These are phyloP conservation scores for Pezicula radicicola DNA, from an alignment of 2,329 filamentous ascomycete species.

Conservation along the genomic window DNA sequence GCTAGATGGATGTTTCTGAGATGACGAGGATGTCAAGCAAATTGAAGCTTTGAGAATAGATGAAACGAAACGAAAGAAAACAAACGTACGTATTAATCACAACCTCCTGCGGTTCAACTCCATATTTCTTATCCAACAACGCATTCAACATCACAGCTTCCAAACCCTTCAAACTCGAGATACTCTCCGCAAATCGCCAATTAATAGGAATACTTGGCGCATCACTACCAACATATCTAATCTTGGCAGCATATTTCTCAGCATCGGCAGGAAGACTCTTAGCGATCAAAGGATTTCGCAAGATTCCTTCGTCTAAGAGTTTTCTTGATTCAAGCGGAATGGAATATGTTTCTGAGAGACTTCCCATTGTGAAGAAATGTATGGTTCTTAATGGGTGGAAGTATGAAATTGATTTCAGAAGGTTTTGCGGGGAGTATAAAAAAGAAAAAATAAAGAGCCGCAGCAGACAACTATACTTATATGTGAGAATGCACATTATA, in stretches of 20 bases:
- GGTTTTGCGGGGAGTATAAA: neutral
- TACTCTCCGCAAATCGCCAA: constrained; percentile 54
- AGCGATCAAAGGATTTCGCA: constrained; percentile 37
- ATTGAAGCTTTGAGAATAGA: constrained; percentile 27
- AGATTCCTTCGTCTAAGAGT: constrained; percentile 35
- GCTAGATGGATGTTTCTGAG: no score
- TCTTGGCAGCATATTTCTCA: constrained; percentile 29
- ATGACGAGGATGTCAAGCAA: no score
- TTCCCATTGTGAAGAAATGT: neutral
- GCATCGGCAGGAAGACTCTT: constrained; percentile 33
- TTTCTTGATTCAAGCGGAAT: constrained; percentile 25
- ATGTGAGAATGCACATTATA: no score
- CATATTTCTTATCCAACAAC: constrained; percentile 44
- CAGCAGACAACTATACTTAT: no score
- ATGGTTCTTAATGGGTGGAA: neutral
- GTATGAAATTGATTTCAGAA: neutral
- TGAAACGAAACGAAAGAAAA: constrained; percentile 34
- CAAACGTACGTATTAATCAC: constrained; percentile 42
- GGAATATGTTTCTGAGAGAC: constrained; percentile 14
- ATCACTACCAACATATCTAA: constrained; percentile 40
- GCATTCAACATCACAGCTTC: constrained; percentile 44
- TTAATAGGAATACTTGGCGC: constrained; percentile 48
- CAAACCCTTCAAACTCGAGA: constrained; percentile 44
- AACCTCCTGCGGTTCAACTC: constrained; percentile 33
- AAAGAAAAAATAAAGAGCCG: neutral